Percentiles rank a stretch among this genome's conserved stretches.
Evolutionary conservation across 768 basidiomycete species (phyloP).

Genomic region (Kwoniella europaea): DNA sequence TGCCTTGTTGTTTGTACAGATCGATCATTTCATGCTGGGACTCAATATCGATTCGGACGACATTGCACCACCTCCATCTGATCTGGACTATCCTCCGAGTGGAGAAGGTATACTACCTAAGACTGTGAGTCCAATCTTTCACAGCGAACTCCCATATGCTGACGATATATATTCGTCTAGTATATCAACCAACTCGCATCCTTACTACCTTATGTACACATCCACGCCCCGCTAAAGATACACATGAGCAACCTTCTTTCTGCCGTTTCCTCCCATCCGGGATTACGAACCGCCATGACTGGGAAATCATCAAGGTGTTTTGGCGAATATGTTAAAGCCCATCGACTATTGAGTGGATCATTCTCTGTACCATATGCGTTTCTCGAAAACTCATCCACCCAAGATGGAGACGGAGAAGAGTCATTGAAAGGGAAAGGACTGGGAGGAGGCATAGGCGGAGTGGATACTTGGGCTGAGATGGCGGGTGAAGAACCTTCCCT

Average conservation of each 20-base stretch:
- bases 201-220: slow-evolving; percentile 45
- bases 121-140: background rate
- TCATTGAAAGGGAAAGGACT: slow-evolving; percentile 14
- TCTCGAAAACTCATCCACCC: background rate
- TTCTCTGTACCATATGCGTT: slow-evolving; percentile 30
- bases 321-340: slow-evolving; percentile 38
- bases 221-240: slow-evolving; percentile 41
- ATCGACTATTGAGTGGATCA: slow-evolving; percentile 32
- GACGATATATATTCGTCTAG: slow-evolving; percentile 10
- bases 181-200: slow-evolving; percentile 32
- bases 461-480: slow-evolving; percentile 41
- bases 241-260: slow-evolving; percentile 48
- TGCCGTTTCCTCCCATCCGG: slow-evolving; percentile 37
- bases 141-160: background rate
- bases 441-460: slow-evolving; percentile 35
- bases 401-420: background rate
- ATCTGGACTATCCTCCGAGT: background rate
- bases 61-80: slow-evolving; percentile 15
- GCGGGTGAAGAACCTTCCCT: slow-evolving; percentile 48
- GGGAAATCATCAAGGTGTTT: slow-evolving; percentile 20
- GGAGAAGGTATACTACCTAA: slow-evolving; percentile 1
- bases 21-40: slow-evolving; percentile 25
- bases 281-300: slow-evolving; percentile 33
- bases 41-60: slow-evolving; percentile 6
- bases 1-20: slow-evolving; percentile 5